Evolutionary conservation across 2,329 filamentous ascomycete species (phyloP), one percentile per base, ranked within the genome.

Genomic region (Colletotrichum eleusines): DNA sequence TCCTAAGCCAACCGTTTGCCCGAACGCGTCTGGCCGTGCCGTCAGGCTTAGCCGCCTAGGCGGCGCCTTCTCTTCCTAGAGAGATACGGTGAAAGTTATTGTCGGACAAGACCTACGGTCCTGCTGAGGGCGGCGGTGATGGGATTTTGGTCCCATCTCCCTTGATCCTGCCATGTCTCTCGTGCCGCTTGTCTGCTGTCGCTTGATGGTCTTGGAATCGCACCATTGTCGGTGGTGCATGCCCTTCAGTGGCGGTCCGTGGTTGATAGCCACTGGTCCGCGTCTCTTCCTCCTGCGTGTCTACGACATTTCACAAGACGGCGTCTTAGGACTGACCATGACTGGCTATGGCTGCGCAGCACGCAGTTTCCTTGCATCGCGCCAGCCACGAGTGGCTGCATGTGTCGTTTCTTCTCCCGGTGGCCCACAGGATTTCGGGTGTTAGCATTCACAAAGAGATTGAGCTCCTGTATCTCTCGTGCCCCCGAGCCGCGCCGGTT

Each of bases 371-470:
- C 57, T 58, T 71, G 65, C 53, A 35, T 40, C 23, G 44, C 23
- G 18, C 64, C 62, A 68, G 58, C 42, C 58, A 46, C 16, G 50
- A 58, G 35, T 62, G 44, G 64, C 58, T 53, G 58, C 16, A 35
- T 59, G 23, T 31, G 23, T 38, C 64, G 51, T 71, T 71, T 68
- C 69, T 71, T 71, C 60, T 68, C 59, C 31, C 58, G 42, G 5
- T 54, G 69, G 48, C 46, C 46, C 31, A 63, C 33, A 38, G 53
- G n/a, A 57, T n/a, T 18, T 44, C 38, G 23, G 33, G 44, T 59
- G 38, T 57, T 38, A 18, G 63, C 59, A n/a, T 40, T 48, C 35
- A 50, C 26, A 31, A 28, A 53, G 20, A 48, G 14, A 44, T 48
- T 59, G 44, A 42, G 28, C 33, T 53, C 50, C 63, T 31, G 48